Evolutionary conservation across 805 yeast genomes (phyloP).

Genomic region (Brettanomyces nanus): DNA sequence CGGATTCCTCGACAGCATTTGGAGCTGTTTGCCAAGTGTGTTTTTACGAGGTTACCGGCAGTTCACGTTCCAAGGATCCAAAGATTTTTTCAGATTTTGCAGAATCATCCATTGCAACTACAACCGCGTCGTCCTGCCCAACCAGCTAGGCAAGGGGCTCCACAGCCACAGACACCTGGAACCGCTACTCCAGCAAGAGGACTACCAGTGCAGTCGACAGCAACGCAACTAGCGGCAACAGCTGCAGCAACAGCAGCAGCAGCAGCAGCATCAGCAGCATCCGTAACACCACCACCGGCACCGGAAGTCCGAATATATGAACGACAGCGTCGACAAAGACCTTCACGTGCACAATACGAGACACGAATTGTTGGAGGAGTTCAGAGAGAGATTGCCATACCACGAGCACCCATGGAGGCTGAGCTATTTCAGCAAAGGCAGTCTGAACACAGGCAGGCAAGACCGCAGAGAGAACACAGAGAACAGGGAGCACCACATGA

Average conservation of each 20-base stretch:
- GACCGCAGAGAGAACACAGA: too few species aligned
- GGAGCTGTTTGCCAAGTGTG: conserved; percentile 24
- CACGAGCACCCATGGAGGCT: conserved; percentile 3
- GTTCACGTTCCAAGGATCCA: conserved; percentile 25
- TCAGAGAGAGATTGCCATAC: not conserved
- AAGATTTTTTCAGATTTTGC: conserved; percentile 21
- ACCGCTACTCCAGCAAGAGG: not conserved
- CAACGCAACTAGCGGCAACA: not conserved
- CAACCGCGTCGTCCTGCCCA: not conserved
- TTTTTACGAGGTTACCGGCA: conserved; percentile 22
- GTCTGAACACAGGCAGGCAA: not conserved
- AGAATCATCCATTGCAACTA: conserved; percentile 5
- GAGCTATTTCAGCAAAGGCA: conserved; percentile 2
- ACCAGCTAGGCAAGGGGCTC: not conserved
- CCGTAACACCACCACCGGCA: not conserved
- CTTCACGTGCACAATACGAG: not conserved
- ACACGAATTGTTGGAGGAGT: not conserved
- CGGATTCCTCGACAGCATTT: conserved; percentile 20
- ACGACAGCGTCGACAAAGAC: too few species aligned
- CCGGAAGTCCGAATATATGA: not conserved
- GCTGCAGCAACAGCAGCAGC: conserved; percentile 1
- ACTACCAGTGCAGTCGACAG: conserved; percentile 1
- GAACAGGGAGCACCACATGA: too few species aligned
- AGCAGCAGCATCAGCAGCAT: not conserved
- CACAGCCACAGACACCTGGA: not conserved